Percentiles rank a stretch among this genome's conserved stretches.
These are phyloP conservation scores for Cadophora gregata DNA, from an alignment of 2,329 filamentous ascomycete genomes.

Conservation along the genomic window DNA sequence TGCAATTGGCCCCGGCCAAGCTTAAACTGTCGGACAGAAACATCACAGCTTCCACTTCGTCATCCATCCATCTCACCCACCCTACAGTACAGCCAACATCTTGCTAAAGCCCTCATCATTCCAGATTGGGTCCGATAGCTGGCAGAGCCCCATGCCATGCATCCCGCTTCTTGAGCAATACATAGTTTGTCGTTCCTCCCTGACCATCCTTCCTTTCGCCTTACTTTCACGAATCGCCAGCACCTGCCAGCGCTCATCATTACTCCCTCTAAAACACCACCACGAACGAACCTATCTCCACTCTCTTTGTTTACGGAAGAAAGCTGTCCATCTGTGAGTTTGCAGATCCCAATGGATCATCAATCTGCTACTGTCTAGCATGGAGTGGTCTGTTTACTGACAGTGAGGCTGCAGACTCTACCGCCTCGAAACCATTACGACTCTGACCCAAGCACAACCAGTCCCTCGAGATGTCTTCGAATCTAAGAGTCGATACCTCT, in stretches of 20 bases:
- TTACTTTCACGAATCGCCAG: slow-evolving; percentile 37
- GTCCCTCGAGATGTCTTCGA: slow-evolving; percentile 33
- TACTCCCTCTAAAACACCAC: slow-evolving; percentile 20
- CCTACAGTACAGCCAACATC: slow-evolving; percentile 3
- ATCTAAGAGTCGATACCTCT: slow-evolving; percentile 34
- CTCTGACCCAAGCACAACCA: slow-evolving; percentile 20
- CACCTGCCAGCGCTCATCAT: slow-evolving; percentile 32
- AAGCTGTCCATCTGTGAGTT: slow-evolving; percentile 29
- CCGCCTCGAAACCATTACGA: slow-evolving; percentile 23
- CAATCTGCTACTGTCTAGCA: neutral
- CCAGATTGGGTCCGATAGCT: slow-evolving; percentile 28
- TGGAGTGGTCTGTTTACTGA: slow-evolving; percentile 25
- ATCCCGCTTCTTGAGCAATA: slow-evolving; percentile 34
- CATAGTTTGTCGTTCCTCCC: slow-evolving; percentile 37
- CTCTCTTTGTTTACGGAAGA: slow-evolving; percentile 19
- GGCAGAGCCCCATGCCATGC: slow-evolving; percentile 34
- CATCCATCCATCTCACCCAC: slow-evolving; percentile 3
- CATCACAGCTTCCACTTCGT: neutral
- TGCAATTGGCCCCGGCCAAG: neutral
- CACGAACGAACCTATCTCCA: slow-evolving; percentile 17
- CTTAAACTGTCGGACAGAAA: neutral
- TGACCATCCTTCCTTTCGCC: slow-evolving; percentile 36
- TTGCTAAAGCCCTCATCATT: slow-evolving; percentile 21
- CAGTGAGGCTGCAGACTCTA: slow-evolving; percentile 37
- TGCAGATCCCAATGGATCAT: slow-evolving; percentile 26